Evolutionary conservation across 495 filamentous ascomycete genomes (phyloP).

Genomic region (Astrothelium subdiscretum): DNA sequence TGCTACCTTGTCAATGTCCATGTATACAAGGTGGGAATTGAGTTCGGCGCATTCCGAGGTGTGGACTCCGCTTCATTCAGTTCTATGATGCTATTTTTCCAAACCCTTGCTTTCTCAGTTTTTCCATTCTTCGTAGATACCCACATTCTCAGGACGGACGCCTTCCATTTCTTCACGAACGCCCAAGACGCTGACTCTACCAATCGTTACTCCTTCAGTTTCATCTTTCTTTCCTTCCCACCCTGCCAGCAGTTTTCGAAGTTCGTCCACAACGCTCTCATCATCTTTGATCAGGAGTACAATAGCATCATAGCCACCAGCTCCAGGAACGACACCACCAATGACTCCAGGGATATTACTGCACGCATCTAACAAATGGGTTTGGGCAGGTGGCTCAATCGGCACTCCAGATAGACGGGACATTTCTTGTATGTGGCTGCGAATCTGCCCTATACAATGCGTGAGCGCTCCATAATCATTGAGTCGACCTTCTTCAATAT

Average conservation of each 20-base stretch:
- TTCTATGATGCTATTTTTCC: too few species aligned
- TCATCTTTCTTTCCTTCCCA: slow-evolving; percentile 47
- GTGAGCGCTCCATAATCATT: slow-evolving; percentile 5
- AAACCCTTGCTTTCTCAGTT: background rate
- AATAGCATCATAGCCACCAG: slow-evolving; percentile 88
- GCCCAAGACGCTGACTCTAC: slow-evolving; percentile 62
- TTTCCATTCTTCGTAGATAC: slow-evolving; percentile 52
- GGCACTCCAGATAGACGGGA: slow-evolving; percentile 62
- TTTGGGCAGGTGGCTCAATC: slow-evolving; percentile 83
- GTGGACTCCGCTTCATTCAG: too few species aligned
- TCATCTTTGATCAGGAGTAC: slow-evolving; percentile 69
- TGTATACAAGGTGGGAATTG: too few species aligned
- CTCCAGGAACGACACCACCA: slow-evolving; percentile 87
- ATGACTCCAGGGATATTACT: slow-evolving; percentile 64
- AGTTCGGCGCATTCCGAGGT: too few species aligned
- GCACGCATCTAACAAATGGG: slow-evolving; percentile 65
- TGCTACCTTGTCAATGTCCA: too few species aligned
- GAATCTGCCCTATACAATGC: slow-evolving; percentile 39
- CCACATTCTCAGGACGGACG: slow-evolving; percentile 52
- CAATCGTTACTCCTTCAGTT: slow-evolving; percentile 47
- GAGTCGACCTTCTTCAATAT: slow-evolving; percentile 13
- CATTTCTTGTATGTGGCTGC: slow-evolving; percentile 60
- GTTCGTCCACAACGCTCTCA: slow-evolving; percentile 46
- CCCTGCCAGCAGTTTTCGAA: slow-evolving; percentile 49
- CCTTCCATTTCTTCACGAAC: slow-evolving; percentile 86